Evolutionary conservation across 1,139 yeast species (phyloP), one percentile per base, ranked within the genome.

Genomic region (Candida sanyaensis): DNA sequence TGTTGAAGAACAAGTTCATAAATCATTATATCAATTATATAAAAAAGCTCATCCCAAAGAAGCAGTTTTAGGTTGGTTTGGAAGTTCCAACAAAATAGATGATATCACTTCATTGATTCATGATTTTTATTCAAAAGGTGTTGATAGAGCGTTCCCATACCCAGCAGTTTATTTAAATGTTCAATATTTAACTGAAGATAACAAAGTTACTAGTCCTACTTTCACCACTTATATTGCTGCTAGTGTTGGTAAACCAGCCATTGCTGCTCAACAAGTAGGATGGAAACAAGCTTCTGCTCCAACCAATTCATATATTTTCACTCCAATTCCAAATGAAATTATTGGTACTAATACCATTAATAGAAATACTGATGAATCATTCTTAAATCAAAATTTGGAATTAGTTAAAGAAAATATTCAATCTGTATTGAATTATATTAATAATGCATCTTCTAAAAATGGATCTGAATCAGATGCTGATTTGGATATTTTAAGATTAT

Each of bases 41-140:
- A 87, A 86, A 69, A 83, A 83, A 62, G 85, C 95, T 34, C 87
- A 85, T 65, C 93, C 95, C 49, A 87, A 87, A 64, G 89, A 86
- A 58, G 77, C 79, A 44, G 88, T 90, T 47, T 78, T 90, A 50
- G 97, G 97, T 48, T 90, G 97, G 97, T 89, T 88, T 66, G 88
- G 95, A 45, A 84, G 92, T 33, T 71, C 81, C 38, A 60, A 56
- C 42, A 78, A 77, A 55, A 80, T 90, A 55, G 92, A 88, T 68
- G 78, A 83, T 52, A 80, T 86, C 62, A 83, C 95, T 26, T 88
- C 89, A n/a, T 78, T 90, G 57, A 84, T 90, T 61, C 96, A 90
- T 64, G 95, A 87, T 62, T 87, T 89, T 64, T 90, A 86, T 69
- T 77, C 85, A 41, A 86, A 85, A 65, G 81, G 80, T n/a, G 60